Evolutionary conservation across 75 land plant species (phyloP).

Genomic region (Picea glauca): DNA sequence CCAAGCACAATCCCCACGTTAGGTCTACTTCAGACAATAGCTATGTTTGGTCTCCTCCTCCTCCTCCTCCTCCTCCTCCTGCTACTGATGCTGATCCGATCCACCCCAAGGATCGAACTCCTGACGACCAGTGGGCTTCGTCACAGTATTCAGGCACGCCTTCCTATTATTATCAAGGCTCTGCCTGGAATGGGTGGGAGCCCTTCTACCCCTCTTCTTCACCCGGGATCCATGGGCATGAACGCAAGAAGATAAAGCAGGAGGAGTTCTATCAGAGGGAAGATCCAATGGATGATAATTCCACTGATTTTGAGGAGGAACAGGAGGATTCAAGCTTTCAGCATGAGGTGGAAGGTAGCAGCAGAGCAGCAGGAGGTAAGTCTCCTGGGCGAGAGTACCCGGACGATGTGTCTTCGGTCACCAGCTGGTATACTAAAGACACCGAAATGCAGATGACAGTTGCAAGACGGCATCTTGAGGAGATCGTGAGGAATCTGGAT

Average conservation of each 20-base stretch:
- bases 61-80: slow-evolving; percentile 9
- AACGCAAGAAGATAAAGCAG: slow-evolving; percentile 3
- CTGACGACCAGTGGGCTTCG: slow-evolving; percentile 12
- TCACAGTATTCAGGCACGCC: slow-evolving; percentile 11
- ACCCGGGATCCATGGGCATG: slow-evolving; percentile 55
- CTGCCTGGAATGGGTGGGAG: slow-evolving; percentile 65
- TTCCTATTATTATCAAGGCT: slow-evolving; percentile 44
- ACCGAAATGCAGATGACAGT: slow-evolving; percentile 25
- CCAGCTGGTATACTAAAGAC: slow-evolving; percentile 11
- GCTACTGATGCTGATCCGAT: slow-evolving; percentile 4
- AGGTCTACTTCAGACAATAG: slow-evolving; percentile 4
- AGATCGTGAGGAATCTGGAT: slow-evolving; percentile 44
- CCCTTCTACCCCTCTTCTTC: slow-evolving; percentile 67
- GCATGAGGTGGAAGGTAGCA: slow-evolving; percentile 50
- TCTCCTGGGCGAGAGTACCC: slow-evolving; percentile 17
- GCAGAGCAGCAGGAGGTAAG: slow-evolving; percentile 26
- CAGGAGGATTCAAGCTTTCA: slow-evolving; percentile 14
- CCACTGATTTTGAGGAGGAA: slow-evolving; percentile 14
- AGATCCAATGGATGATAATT: neutral
- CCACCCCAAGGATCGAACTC: neutral
- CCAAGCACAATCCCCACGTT: neutral
- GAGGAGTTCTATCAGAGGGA: neutral
- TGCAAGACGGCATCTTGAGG: slow-evolving; percentile 51
- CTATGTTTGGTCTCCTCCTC: neutral
- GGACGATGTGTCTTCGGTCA: slow-evolving; percentile 14